A percentile compares a stretch with the other conserved stretches of the same genome.
Evolutionary conservation across 1,139 yeast genomes (phyloP).

Genomic region (Pichiaceae sp.): DNA sequence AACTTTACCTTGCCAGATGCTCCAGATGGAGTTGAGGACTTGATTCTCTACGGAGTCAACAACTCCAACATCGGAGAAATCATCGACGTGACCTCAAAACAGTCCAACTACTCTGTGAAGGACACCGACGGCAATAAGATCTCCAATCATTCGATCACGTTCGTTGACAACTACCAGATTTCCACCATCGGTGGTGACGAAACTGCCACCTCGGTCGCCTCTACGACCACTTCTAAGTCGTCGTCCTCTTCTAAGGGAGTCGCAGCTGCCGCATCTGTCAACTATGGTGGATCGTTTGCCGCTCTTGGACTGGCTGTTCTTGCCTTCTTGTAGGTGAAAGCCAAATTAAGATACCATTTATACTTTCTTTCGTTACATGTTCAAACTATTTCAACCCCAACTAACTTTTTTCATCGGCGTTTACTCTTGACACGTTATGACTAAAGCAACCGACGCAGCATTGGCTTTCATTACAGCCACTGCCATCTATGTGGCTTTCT

Average conservation of each 20-base stretch:
- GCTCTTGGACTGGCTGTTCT: constrained; percentile 7
- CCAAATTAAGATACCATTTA: background rate
- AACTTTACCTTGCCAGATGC: constrained; percentile 35
- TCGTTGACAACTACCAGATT: constrained; percentile 29
- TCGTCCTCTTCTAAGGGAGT: constrained; percentile 16
- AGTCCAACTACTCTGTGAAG: constrained; percentile 35
- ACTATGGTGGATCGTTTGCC: constrained; percentile 8
- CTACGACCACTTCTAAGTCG: constrained; percentile 21
- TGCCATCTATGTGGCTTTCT: constrained; percentile 48
- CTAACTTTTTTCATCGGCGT: background rate
- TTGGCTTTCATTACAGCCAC: constrained; percentile 37
- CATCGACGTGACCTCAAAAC: constrained; percentile 29
- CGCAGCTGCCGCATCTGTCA: constrained; percentile 9
- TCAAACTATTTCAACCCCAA: background rate
- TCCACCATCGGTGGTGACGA: constrained; percentile 30
- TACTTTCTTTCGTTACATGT: background rate
- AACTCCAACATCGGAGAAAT: constrained; percentile 41
- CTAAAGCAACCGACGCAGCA: constrained; percentile 60
- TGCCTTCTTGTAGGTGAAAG: constrained; percentile 2
- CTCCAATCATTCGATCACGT: constrained; percentile 47
- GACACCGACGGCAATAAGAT: constrained; percentile 47
- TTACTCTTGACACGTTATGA: constrained; percentile 31
- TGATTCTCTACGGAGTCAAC: constrained; percentile 46
- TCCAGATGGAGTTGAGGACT: constrained; percentile 31
- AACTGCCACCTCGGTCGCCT: constrained; percentile 22